A percentile compares a stretch with the other conserved stretches of the same genome.
Conservation (phyloP, 1,284 basidiomycete genomes). For the Ustilago bromivora region DNA sequence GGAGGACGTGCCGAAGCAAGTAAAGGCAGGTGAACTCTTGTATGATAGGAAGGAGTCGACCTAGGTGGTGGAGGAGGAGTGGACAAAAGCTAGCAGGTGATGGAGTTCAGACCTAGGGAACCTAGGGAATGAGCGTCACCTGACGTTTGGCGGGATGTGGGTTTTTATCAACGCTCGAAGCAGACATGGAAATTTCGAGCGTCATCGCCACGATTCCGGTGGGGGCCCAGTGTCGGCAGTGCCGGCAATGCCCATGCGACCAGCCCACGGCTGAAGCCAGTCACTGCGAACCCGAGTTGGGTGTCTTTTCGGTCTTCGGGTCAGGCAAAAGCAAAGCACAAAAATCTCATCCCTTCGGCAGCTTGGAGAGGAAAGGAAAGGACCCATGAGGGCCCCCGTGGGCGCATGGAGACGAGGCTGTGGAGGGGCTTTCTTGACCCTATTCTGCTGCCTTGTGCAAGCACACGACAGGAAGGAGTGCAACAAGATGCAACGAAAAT, state of each 20-base stretch:
- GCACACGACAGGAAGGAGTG: not conserved
- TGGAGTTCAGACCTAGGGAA: not conserved
- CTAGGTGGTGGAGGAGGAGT: not conserved
- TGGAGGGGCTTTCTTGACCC: not conserved
- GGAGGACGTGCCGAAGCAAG: not conserved
- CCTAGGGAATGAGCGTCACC: no score
- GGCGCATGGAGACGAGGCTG: conserved; percentile 7
- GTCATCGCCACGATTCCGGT: not conserved
- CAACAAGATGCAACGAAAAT: not conserved
- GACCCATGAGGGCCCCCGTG: not conserved
- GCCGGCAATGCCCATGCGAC: not conserved
- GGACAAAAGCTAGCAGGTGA: not conserved
- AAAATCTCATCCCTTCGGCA: not conserved
- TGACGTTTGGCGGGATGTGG: not conserved
- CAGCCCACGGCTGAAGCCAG: not conserved
- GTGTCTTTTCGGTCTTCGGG: not conserved
- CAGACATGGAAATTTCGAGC: not conserved
- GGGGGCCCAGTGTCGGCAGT: not conserved
- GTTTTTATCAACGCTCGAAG: conserved; percentile 5
- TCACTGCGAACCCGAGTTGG: not conserved
- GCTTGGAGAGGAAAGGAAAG: no score
- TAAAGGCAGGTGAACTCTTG: no score
- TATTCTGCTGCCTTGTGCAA: not conserved
- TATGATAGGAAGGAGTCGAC: not conserved
- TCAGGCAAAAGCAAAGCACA: not conserved